phyloP scores from a whole-genome alignment of 2,329 filamentous ascomycete genomes.

The Colletotrichum endophyticum region DNA sequence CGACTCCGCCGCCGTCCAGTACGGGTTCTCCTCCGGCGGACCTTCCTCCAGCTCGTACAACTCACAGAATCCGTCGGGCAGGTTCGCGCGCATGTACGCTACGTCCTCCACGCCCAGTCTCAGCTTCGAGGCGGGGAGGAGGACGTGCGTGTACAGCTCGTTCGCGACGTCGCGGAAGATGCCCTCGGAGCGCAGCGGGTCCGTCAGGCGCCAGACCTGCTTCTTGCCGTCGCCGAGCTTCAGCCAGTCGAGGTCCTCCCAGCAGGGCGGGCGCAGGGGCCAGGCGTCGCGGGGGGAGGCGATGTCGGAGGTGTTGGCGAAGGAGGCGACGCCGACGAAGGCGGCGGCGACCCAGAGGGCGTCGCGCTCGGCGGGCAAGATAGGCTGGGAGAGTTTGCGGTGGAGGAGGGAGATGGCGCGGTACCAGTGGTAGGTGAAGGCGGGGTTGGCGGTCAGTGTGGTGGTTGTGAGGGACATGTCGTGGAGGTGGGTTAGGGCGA shows the following conservation, averaged over 20 bases:
- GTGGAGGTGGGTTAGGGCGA: conserved; percentile 58
- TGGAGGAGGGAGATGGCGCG: conserved; percentile 54
- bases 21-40: conserved; percentile 30
- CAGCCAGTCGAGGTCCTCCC: conserved; percentile 62
- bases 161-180: conserved; percentile 42
- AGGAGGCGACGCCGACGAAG: conserved; percentile 49
- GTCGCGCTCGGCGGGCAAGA: conserved; percentile 45
- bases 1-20: conserved; percentile 32
- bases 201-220: conserved; percentile 54
- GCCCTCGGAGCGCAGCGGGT: conserved; percentile 52
- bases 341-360: conserved; percentile 51
- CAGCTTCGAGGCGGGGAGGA: conserved; percentile 5
- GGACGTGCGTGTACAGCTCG: neutral
- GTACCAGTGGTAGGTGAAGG: conserved; percentile 51
- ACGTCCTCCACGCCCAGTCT: conserved; percentile 24
- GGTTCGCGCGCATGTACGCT: neutral
- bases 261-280: conserved; percentile 52
- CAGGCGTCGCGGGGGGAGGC: conserved; percentile 51
- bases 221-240: conserved; percentile 61
- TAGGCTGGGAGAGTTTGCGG: conserved; percentile 38
- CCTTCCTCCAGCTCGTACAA: conserved; percentile 30
- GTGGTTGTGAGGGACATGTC: conserved; percentile 44
- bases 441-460: conserved; percentile 26
- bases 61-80: conserved; percentile 36
- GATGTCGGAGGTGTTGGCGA: conserved; percentile 46